phyloP scores from a whole-genome alignment of 1,284 basidiomycete genomes.

The Ganoderma sinense region DNA sequence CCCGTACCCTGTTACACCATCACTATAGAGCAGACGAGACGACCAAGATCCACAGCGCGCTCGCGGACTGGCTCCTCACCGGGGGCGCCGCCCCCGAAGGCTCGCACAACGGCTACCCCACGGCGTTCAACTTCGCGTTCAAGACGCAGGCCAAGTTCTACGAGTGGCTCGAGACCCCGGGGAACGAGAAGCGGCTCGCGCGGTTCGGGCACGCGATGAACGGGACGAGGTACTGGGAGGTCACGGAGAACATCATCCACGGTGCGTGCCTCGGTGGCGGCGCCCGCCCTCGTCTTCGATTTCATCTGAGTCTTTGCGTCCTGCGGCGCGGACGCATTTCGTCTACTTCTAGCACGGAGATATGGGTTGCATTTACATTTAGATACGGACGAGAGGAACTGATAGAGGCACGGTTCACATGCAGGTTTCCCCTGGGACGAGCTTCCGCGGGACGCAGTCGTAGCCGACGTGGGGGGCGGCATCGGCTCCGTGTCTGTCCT shows the following conservation, averaged over 20 bases:
- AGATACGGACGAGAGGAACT: not conserved
- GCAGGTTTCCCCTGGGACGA: slow-evolving; percentile 71
- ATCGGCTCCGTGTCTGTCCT: slow-evolving; percentile 34
- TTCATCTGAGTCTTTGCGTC: not conserved
- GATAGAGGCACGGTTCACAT: not conserved
- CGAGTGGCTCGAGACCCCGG: slow-evolving; percentile 27
- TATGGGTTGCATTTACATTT: too few relatives aligned
- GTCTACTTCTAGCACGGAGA: not conserved
- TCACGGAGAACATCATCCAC: slow-evolving; percentile 27
- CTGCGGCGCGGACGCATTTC: not conserved
- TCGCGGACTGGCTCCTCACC: slow-evolving; percentile 22
- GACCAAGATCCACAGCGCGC: slow-evolving; percentile 18
- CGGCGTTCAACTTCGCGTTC: slow-evolving; percentile 20
- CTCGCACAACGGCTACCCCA: slow-evolving; percentile 11
- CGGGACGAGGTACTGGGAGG: slow-evolving; percentile 28
- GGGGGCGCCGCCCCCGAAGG: slow-evolving; percentile 4
- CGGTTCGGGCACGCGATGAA: slow-evolving; percentile 30
- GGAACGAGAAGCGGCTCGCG: slow-evolving; percentile 22
- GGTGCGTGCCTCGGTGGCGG: slow-evolving; percentile 10
- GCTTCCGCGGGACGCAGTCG: slow-evolving; percentile 51
- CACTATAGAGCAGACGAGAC: slow-evolving; percentile 18
- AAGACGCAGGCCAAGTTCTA: slow-evolving; percentile 39
- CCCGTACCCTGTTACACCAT: not conserved
- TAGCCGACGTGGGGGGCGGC: slow-evolving; percentile 48
- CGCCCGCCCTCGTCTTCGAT: not conserved